phyloP scores from a whole-genome alignment of 2,329 filamentous ascomycete genomes.

The Fusarium sterilihyphosum region DNA sequence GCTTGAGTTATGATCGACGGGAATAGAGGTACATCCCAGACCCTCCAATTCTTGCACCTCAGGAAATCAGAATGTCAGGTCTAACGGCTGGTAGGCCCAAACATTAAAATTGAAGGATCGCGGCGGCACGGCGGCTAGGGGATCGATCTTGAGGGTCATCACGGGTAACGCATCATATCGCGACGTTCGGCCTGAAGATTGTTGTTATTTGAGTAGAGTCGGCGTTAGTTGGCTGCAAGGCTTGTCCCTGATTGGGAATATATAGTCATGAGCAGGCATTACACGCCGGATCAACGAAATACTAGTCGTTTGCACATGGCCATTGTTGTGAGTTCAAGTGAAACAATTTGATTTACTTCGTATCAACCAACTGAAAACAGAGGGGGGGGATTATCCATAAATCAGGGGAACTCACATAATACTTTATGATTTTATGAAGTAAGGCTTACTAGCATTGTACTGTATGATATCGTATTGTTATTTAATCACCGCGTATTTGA shows the following conservation, averaged over 20 bases:
- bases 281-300: constrained; percentile 41
- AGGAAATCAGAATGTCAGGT: constrained; percentile 28
- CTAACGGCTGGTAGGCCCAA: constrained; percentile 41
- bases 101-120: constrained; percentile 41
- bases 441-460: constrained; percentile 4
- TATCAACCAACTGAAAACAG: not conserved
- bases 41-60: constrained; percentile 17
- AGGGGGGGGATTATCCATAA: not conserved
- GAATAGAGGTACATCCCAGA: constrained; percentile 44
- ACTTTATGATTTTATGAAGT: not conserved
- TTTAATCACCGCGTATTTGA: constrained; percentile 8
- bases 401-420: not conserved
- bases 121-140: constrained; percentile 39
- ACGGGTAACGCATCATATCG: constrained; percentile 6
- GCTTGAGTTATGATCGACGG: constrained; percentile 58
- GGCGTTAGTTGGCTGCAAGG: constrained; percentile 34
- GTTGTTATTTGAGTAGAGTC: constrained; percentile 41
- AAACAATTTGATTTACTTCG: not conserved
- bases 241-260: constrained; percentile 24
- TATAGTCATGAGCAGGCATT: constrained; percentile 34
- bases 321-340: constrained; percentile 7
- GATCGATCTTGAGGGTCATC: constrained; percentile 35
- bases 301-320: constrained; percentile 41
- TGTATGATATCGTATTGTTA: not conserved
- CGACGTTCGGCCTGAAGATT: constrained; percentile 30